Evolutionary conservation across 345 rosid species (phyloP).

Genomic region (Ceriops tagal): DNA sequence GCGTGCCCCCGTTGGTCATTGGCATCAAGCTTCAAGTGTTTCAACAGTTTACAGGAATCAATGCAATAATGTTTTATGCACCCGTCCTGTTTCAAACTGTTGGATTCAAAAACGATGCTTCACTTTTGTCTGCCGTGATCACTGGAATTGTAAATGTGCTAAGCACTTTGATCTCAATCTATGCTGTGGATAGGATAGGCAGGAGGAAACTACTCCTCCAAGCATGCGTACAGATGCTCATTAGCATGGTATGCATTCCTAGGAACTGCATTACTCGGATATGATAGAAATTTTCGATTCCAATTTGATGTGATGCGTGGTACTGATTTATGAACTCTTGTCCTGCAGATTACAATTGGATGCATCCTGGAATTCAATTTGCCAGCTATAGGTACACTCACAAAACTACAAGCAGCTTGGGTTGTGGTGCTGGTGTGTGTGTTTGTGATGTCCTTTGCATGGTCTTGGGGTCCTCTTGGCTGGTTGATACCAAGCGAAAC

Average conservation of each 20-base stretch:
- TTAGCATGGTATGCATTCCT: conserved; percentile 7
- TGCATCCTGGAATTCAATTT: background rate
- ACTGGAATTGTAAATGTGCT: conserved; percentile 22
- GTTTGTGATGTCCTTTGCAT: conserved; percentile 22
- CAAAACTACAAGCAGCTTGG: conserved; percentile 1
- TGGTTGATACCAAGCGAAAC: conserved; percentile 24
- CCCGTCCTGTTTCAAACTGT: conserved; percentile 22
- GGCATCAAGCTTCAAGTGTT: conserved; percentile 17
- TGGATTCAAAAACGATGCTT: conserved; percentile 23
- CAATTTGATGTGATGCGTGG: background rate
- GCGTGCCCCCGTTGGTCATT: conserved; percentile 18
- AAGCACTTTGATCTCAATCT: conserved; percentile 17
- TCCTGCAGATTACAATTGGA: conserved; percentile 15
- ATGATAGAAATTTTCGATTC: no score
- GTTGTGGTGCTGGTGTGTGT: conserved; percentile 15
- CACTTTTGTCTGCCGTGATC: conserved; percentile 23
- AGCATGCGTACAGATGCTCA: conserved; percentile 15
- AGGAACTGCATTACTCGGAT: background rate
- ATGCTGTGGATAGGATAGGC: conserved; percentile 15
- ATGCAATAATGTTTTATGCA: conserved; percentile 25
- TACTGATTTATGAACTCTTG: background rate
- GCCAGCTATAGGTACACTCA: conserved; percentile 9
- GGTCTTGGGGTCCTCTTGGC: conserved; percentile 23
- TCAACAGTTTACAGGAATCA: conserved; percentile 27
- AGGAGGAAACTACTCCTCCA: conserved; percentile 19